Conservation (phyloP, 2,329 filamentous ascomycete genomes). For the Davidsoniella australis region DNA sequence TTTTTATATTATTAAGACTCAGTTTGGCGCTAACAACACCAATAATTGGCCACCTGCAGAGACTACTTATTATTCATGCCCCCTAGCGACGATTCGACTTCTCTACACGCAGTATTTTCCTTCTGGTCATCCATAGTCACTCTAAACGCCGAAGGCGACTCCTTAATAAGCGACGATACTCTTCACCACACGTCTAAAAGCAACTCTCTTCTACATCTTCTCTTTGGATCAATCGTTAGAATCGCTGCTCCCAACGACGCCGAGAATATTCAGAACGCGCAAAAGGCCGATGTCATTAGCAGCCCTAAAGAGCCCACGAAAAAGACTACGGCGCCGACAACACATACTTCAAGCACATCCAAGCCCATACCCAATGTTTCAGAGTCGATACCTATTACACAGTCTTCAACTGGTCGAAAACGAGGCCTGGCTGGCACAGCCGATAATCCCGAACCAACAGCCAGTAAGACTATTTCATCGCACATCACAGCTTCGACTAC, state of each 20-base stretch:
- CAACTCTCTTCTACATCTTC: conserved; percentile 49
- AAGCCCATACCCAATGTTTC: neutral
- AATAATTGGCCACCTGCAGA: conserved; percentile 26
- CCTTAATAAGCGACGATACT: conserved; percentile 75
- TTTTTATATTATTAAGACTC: too few relatives aligned
- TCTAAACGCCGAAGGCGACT: conserved; percentile 86
- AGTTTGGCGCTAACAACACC: neutral
- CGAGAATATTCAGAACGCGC: conserved; percentile 8
- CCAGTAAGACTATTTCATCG: neutral
- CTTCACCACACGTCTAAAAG: conserved; percentile 88
- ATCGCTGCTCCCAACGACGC: conserved; percentile 12
- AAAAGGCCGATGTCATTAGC: neutral
- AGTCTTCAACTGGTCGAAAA: conserved; percentile 2
- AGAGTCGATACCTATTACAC: neutral
- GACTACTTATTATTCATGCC: conserved; percentile 89
- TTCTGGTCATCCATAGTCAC: conserved; percentile 84
- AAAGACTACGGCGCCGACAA: neutral
- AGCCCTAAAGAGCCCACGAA: neutral
- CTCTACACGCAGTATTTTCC: conserved; percentile 66
- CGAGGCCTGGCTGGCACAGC: neutral
- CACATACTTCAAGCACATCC: neutral
- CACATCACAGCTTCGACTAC: neutral
- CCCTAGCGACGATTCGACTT: conserved; percentile 37
- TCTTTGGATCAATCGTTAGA: conserved; percentile 61
- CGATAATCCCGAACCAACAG: neutral